Evolutionary conservation across 371 early-diverging fungal genomes (phyloP), one percentile per base, ranked within the genome.

Genomic region (Zychaea mexicana): DNA sequence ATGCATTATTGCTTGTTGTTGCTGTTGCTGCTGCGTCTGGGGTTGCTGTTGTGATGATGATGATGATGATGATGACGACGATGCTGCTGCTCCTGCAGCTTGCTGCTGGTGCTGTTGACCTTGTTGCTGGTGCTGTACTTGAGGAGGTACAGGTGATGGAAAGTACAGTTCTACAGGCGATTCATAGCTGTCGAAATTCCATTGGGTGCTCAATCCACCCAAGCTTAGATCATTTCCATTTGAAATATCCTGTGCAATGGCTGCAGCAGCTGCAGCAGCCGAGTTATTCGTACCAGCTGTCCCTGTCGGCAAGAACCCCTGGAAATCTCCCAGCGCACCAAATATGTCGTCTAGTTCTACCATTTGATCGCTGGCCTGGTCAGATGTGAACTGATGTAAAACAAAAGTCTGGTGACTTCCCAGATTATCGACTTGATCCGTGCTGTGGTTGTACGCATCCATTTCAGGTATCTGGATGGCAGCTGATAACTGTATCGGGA

Each of bases 281-380:
- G 33, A 32, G 28, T 4, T 53, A 6, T 7, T 13, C 38, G n/a
- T n/a, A n/a, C n/a, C n/a, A 42, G 42, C n/a, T 15, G 54, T 62
- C 21, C 33, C 47, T 27, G 53, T 27, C 19, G 53, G 55, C 31
- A 39, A 42, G 22, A 60, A 55, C 30, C 57, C 46, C 33, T 56
- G 57, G 33, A 67, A 57, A 56, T 61, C 62, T 21, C 68, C 62
- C 68, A 74, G 70, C 3, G 74, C 61, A 22, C 73, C 75, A 62
- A 80, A 77, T 10, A 74, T 81, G 66, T 78, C 74, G 52, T 81
- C 77, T 15, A 81, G 57, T 52, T 77, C 68, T 9, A 78, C 69
- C 27, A 74, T 71, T 59, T 76, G 76, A 69, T 81, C 75, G 61
- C 68, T 69, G 49, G 75, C 77, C 57, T 81, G 82, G 65, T 78